A percentile compares a stretch with the other conserved stretches of the same genome.
These are phyloP conservation scores for Marvania coccoides DNA, from an alignment of 139 green algal species.

Conservation along the genomic window DNA sequence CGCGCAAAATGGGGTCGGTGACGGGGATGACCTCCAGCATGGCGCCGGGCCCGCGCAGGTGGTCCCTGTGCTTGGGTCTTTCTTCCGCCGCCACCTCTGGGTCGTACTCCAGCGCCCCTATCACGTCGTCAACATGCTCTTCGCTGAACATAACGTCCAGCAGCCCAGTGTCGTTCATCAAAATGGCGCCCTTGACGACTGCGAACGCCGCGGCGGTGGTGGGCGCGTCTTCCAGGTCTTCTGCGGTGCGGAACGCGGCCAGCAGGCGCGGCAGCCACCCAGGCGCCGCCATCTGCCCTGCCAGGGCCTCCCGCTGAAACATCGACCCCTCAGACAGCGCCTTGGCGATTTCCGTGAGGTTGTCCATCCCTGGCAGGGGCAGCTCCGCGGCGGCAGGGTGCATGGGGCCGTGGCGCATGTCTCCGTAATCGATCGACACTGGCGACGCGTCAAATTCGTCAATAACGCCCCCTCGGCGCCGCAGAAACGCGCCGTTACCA, in stretches of 20 bases:
- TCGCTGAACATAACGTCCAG: conserved; percentile 86
- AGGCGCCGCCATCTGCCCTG: conserved; percentile 47
- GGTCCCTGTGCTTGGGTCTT: conserved; percentile 71
- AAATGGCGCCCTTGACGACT: conserved; percentile 68
- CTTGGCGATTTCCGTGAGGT: conserved; percentile 73
- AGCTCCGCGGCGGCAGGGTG: conserved; percentile 47
- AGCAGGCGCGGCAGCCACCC: conserved; percentile 69
- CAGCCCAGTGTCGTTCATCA: conserved; percentile 88
- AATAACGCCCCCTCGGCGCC: conserved; percentile 22
- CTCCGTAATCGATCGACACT: not conserved
- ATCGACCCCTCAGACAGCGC: conserved; percentile 54
- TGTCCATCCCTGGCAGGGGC: conserved; percentile 65
- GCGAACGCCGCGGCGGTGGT: conserved; percentile 61
- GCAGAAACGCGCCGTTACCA: not conserved
- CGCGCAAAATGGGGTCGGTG: conserved; percentile 40
- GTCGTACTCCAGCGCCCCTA: conserved; percentile 93
- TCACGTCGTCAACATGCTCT: conserved; percentile 78
- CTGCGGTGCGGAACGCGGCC: conserved; percentile 76
- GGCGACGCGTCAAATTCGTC: conserved; percentile 39
- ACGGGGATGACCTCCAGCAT: conserved; percentile 84
- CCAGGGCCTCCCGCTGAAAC: conserved; percentile 69
- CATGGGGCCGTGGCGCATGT: not conserved
- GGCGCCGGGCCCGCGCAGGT: conserved; percentile 38
- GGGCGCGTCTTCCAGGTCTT: conserved; percentile 91
- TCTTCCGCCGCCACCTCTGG: conserved; percentile 45